Percentiles rank a stretch among this genome's conserved stretches.
phyloP scores from a whole-genome alignment of 225 moss, liverwort and hornwort species.

The Ulota crispa region DNA sequence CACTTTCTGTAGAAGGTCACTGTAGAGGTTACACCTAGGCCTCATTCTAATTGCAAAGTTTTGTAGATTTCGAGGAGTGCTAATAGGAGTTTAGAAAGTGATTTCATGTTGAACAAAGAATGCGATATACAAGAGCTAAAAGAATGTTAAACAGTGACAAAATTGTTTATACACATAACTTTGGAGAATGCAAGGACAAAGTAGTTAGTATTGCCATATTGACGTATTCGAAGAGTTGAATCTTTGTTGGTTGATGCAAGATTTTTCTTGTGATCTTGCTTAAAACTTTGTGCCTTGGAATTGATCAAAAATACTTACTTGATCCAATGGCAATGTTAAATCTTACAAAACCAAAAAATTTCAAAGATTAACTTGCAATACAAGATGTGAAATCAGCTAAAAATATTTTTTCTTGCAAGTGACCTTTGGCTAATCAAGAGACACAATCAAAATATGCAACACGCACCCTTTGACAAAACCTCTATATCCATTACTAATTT shows the following conservation, averaged over 20 bases:
- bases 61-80: no score
- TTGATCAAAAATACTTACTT: background rate
- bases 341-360: background rate
- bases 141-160: background rate
- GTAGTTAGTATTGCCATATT: background rate
- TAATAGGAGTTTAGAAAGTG: background rate
- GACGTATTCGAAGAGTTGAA: background rate
- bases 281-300: background rate
- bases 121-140: accelerated
- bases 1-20: background rate
- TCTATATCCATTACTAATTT: background rate
- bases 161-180: no score
- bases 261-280: background rate
- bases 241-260: accelerated
- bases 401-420: background rate
- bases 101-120: accelerated
- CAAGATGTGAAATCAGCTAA: background rate
- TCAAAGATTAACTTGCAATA: background rate
- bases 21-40: no score
- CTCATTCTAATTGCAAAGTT: background rate
- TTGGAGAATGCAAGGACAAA: background rate
- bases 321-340: background rate
- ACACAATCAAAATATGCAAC: background rate
- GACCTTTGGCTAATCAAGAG: constrained; percentile 26
- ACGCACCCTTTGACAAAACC: constrained; percentile 15